phyloP scores from a whole-genome alignment of 1,139 yeast genomes.

The Saccharomyces hybrid region DNA sequence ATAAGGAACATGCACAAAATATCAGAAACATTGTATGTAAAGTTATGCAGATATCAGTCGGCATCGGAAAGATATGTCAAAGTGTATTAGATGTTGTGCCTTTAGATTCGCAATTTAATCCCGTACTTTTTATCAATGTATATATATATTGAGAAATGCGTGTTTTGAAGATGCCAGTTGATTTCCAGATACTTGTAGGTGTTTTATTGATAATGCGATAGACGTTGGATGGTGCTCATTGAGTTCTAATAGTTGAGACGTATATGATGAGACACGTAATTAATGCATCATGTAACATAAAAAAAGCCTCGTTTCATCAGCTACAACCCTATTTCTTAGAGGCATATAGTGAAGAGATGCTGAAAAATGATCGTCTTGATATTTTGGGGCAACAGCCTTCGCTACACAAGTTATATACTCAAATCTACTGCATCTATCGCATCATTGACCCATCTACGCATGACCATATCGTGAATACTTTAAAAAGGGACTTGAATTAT shows the following conservation, averaged over 20 bases:
- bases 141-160: too few relatives aligned
- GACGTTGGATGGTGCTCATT: neutral
- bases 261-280: neutral
- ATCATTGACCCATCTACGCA: neutral
- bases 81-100: neutral
- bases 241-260: neutral
- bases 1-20: too few relatives aligned
- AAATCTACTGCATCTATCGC: neutral
- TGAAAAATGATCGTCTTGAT: neutral
- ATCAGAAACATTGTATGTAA: too few relatives aligned
- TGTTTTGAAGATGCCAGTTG: neutral
- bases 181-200: neutral
- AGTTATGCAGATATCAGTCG: neutral
- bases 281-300: too few relatives aligned
- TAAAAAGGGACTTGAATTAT: neutral
- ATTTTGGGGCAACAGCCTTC: neutral
- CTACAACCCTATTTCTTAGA: too few relatives aligned
- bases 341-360: neutral
- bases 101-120: neutral
- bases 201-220: neutral
- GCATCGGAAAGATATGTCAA: neutral
- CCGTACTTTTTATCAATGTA: too few relatives aligned
- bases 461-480: neutral
- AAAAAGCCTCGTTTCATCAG: too few relatives aligned
- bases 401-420: neutral